Conservation (phyloP, 2,329 filamentous ascomycete genomes). For the Hymenotorrendiella dingleyae region DNA sequence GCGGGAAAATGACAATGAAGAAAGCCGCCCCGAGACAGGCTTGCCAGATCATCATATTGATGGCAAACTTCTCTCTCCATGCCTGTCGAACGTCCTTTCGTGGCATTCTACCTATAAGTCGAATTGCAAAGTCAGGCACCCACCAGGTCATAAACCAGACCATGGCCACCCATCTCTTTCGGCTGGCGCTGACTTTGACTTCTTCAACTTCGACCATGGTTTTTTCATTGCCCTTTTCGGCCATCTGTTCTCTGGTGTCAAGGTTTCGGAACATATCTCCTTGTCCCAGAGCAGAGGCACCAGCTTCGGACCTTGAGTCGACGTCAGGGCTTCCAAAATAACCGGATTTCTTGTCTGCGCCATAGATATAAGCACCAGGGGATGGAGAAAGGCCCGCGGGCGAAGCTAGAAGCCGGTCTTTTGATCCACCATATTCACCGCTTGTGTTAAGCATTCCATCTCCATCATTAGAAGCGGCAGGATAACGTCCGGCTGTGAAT, state of each 20-base stretch:
- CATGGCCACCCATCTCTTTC: slow-evolving; percentile 85
- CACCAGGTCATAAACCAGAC: slow-evolving; percentile 83
- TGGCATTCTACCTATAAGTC: slow-evolving; percentile 72
- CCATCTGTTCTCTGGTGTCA: slow-evolving; percentile 89
- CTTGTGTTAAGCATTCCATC: slow-evolving; percentile 52
- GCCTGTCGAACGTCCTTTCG: slow-evolving; percentile 92
- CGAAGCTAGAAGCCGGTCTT: slow-evolving; percentile 50
- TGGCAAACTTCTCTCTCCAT: slow-evolving; percentile 96
- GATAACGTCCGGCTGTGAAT: slow-evolving; percentile 48
- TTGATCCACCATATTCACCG: slow-evolving; percentile 52
- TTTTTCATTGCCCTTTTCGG: slow-evolving; percentile 89
- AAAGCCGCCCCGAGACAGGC: slow-evolving; percentile 73
- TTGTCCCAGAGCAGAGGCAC: slow-evolving; percentile 80
- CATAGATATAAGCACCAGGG: slow-evolving; percentile 57
- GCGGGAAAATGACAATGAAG: slow-evolving; percentile 84
- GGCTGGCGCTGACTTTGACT: slow-evolving; percentile 66
- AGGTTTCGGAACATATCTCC: slow-evolving; percentile 98
- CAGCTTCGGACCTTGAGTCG: slow-evolving; percentile 85
- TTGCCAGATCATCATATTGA: slow-evolving; percentile 96
- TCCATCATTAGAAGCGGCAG: slow-evolving; percentile 50
- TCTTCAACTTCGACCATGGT: slow-evolving; percentile 88
- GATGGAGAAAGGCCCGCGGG: slow-evolving; percentile 44
- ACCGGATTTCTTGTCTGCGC: slow-evolving; percentile 68
- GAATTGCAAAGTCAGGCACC: slow-evolving; percentile 78
- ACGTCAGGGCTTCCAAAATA: slow-evolving; percentile 72